A percentile compares a stretch with the other conserved stretches of the same genome.
These are phyloP conservation scores for Monilinia vaccinii-corymbosi DNA, from an alignment of 2,329 filamentous ascomycete genomes.

Conservation along the genomic window DNA sequence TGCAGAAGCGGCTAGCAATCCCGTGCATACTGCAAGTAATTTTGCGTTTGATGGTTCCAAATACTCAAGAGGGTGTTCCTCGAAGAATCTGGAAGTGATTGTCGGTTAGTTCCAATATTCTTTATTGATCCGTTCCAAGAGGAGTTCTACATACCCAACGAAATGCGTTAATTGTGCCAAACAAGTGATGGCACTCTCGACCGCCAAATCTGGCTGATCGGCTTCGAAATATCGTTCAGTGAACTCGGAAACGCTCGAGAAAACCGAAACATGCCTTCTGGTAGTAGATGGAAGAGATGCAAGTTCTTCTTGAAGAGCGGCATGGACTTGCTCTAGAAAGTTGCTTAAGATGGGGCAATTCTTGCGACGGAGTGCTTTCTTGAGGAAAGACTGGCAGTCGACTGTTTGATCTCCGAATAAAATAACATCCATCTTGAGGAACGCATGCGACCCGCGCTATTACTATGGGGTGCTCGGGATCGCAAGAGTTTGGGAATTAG, in stretches of 20 bases:
- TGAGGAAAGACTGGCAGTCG: constrained; percentile 16
- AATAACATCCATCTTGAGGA: constrained; percentile 20
- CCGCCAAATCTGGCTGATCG: constrained; percentile 46
- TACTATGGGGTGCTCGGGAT: background rate
- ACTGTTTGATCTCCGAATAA: constrained; percentile 19
- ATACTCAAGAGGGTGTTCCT: constrained; percentile 5
- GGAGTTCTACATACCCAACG: constrained; percentile 46
- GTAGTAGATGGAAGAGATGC: constrained; percentile 46
- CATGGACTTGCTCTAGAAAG: constrained; percentile 49
- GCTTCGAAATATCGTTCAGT: constrained; percentile 55
- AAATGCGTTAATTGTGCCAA: constrained; percentile 59
- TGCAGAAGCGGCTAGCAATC: constrained; percentile 28
- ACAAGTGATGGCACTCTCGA: constrained; percentile 56
- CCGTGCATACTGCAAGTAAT: constrained; percentile 25
- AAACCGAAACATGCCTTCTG: constrained; percentile 49
- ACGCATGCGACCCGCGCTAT: constrained; percentile 8
- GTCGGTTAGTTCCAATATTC: background rate
- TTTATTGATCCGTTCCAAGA: background rate
- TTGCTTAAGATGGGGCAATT: constrained; percentile 17
- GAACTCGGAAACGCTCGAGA: constrained; percentile 53
- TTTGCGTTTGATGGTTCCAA: constrained; percentile 4
- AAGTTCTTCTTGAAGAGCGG: constrained; percentile 50
- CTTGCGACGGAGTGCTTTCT: constrained; percentile 16
- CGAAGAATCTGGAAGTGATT: constrained; percentile 5
- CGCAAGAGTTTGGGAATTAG: too few species aligned